Evolutionary conservation across 345 rosid species (phyloP).

Genomic region (Eucalyptus cloeziana): DNA sequence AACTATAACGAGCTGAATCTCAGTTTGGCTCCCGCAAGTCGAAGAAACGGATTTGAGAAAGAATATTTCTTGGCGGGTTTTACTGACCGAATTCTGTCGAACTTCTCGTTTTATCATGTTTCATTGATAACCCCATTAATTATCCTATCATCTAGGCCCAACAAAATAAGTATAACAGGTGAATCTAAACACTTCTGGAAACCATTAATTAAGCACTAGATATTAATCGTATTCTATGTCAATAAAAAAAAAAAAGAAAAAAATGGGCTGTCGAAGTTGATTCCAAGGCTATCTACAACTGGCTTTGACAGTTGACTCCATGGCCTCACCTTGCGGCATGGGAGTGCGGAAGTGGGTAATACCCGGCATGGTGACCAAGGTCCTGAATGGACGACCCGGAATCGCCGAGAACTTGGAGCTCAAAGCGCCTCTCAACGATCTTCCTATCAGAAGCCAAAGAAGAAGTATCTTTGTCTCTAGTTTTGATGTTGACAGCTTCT

Average conservation of each 20-base stretch:
- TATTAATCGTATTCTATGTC: neutral
- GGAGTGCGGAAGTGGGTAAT: constrained; percentile 52
- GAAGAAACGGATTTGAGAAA: neutral
- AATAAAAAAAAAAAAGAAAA: neutral
- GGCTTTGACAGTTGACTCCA: neutral
- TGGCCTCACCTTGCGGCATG: constrained; percentile 51
- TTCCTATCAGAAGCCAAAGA: neutral
- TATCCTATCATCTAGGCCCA: neutral
- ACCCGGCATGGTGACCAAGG: constrained; percentile 82
- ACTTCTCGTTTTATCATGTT: neutral
- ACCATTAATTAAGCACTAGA: neutral
- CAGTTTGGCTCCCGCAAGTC: neutral
- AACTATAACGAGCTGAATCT: neutral
- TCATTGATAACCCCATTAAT: neutral
- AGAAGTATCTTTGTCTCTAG: neutral
- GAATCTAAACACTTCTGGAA: neutral
- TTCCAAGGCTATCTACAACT: neutral
- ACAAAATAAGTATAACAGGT: neutral
- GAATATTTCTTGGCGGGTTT: neutral
- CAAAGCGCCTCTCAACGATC: constrained; percentile 19
- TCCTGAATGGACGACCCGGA: constrained; percentile 40
- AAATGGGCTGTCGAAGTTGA: neutral
- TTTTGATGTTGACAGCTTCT: constrained; percentile 4
- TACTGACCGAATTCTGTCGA: neutral
- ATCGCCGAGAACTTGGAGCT: constrained; percentile 4